A percentile compares a stretch with the other conserved stretches of the same genome.
Evolutionary conservation across 169 alveolate genomes (phyloP).

Genomic region (Plasmodium vivax): DNA sequence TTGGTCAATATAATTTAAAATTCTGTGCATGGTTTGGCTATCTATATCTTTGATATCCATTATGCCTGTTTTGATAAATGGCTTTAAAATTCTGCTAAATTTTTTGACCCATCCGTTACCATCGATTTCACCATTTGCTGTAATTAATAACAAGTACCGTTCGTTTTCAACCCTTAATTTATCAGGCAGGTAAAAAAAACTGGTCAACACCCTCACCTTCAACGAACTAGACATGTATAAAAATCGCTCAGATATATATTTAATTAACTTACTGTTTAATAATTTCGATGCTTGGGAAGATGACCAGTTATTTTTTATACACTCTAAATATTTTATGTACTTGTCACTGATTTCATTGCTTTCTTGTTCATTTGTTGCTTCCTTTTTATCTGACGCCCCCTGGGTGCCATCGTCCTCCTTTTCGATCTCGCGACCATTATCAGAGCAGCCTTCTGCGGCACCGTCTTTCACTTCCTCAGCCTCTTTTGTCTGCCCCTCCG

Average conservation of each 20-base stretch:
- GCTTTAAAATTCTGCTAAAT: constrained; percentile 87
- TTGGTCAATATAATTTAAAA: constrained; percentile 89
- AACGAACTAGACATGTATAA: constrained; percentile 84
- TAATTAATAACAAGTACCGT: constrained; percentile 62
- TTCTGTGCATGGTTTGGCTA: constrained; percentile 91
- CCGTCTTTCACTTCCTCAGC: neutral
- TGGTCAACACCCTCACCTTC: constrained; percentile 85
- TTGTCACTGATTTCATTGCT: constrained; percentile 66
- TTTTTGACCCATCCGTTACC: constrained; percentile 93
- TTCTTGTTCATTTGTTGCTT: constrained; percentile 23
- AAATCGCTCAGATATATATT: constrained; percentile 84
- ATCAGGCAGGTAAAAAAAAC: constrained; percentile 81
- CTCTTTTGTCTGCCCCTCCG: neutral
- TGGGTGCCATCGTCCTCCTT: constrained; percentile 8
- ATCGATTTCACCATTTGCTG: constrained; percentile 88
- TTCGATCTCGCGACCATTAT: neutral
- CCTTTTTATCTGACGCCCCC: neutral
- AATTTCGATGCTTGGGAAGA: constrained; percentile 88
- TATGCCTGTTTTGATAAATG: constrained; percentile 88
- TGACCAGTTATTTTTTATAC: constrained; percentile 85
- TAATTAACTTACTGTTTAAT: constrained; percentile 81
- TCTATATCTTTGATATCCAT: constrained; percentile 90
- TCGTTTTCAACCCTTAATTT: constrained; percentile 76
- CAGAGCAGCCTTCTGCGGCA: neutral
- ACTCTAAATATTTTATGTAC: constrained; percentile 76